Conservation (phyloP, 1,139 yeast genomes). For the Torulaspora globosa region DNA sequence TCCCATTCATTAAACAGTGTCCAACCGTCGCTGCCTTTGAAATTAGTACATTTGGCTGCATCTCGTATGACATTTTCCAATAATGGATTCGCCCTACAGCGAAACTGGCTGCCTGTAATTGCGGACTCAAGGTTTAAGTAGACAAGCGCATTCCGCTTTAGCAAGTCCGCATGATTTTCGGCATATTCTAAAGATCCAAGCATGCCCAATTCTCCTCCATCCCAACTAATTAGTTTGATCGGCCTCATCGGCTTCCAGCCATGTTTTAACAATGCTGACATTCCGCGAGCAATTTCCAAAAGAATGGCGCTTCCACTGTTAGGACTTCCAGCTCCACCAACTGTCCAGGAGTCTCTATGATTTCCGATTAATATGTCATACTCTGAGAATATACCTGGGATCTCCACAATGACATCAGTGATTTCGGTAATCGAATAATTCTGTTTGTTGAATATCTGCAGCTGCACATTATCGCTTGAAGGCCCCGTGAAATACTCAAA, state of each 20-base stretch:
- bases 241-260: constrained; percentile 57
- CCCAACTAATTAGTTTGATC: constrained; percentile 50
- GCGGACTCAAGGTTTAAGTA: constrained; percentile 48
- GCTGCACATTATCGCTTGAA: constrained; percentile 21
- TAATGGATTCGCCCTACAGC: constrained; percentile 42
- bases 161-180: constrained; percentile 38
- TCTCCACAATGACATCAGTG: constrained; percentile 44
- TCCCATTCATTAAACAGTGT: constrained; percentile 40
- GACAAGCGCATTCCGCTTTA: constrained; percentile 39
- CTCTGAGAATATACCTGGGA: constrained; percentile 46
- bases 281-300: constrained; percentile 46
- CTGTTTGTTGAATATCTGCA: constrained; percentile 40
- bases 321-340: constrained; percentile 46
- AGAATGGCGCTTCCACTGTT: constrained; percentile 44
- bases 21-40: constrained; percentile 29
- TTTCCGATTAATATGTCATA: constrained; percentile 49
- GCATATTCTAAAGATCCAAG: constrained; percentile 50
- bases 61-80: constrained; percentile 37
- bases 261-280: constrained; percentile 38
- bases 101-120: constrained; percentile 43
- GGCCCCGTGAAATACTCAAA: constrained; percentile 45
- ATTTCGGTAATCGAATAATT: constrained; percentile 40
- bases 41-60: constrained; percentile 40
- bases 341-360: constrained; percentile 44
- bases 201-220: constrained; percentile 46